Conservation (phyloP, 176 grass and related monocot species). For the Canna indica region DNA sequence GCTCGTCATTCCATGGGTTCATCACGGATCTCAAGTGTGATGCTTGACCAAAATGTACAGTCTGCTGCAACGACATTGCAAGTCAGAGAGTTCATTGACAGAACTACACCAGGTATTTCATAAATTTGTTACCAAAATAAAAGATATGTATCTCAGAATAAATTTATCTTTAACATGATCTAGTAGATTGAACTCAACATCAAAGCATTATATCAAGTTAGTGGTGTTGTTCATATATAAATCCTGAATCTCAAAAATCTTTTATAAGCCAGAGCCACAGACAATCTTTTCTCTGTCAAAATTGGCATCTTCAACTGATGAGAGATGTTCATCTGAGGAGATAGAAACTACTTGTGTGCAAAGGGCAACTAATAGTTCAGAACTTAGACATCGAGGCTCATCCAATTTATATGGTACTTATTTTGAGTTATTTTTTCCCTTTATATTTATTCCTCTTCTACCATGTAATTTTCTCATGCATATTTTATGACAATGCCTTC, state of each 20-base stretch:
- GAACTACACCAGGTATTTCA: slow-evolving; percentile 36
- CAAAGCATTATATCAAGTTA: background rate
- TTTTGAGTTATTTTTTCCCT: slow-evolving; percentile 19
- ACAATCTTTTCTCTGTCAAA: slow-evolving; percentile 54
- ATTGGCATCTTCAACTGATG: slow-evolving; percentile 36
- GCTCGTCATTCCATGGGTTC: slow-evolving; percentile 81
- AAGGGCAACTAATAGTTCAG: slow-evolving; percentile 22
- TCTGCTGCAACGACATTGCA: slow-evolving; percentile 67
- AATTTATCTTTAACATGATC: too few relatives aligned
- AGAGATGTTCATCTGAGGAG: slow-evolving; percentile 19
- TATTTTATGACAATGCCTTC: slow-evolving; percentile 17
- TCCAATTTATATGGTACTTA: slow-evolving; percentile 29
- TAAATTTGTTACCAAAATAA: slow-evolving; percentile 1
- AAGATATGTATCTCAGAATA: too few relatives aligned
- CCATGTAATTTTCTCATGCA: background rate
- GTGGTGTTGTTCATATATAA: background rate
- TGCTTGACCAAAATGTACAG: slow-evolving; percentile 69
- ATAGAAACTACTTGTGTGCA: background rate
- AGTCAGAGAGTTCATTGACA: slow-evolving; percentile 30
- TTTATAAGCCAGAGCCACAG: slow-evolving; percentile 34
- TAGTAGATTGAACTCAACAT: background rate
- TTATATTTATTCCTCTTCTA: slow-evolving; percentile 19
- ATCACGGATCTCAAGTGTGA: slow-evolving; percentile 55
- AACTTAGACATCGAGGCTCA: slow-evolving; percentile 53
- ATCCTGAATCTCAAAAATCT: background rate